A percentile compares a stretch with the other conserved stretches of the same genome.
phyloP scores from a whole-genome alignment of 2,329 filamentous ascomycete genomes.

The Penicillium capsulatum region DNA sequence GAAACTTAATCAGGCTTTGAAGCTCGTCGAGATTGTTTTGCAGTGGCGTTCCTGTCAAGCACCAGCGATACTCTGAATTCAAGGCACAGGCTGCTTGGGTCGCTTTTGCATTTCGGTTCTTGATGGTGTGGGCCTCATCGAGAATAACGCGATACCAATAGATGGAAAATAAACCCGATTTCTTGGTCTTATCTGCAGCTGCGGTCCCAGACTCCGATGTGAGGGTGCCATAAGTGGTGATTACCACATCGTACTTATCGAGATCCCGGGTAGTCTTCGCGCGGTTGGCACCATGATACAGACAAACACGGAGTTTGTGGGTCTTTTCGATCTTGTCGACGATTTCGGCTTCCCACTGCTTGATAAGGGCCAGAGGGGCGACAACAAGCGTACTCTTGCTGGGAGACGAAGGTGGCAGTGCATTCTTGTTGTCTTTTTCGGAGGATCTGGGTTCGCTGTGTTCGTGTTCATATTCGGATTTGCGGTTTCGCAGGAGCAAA shows the following conservation, averaged over 20 bases:
- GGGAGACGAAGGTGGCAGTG: slow-evolving; percentile 63
- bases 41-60: slow-evolving; percentile 92
- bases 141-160: slow-evolving; percentile 95
- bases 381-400: slow-evolving; percentile 84
- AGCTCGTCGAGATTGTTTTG: slow-evolving; percentile 97
- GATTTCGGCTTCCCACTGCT: slow-evolving; percentile 95
- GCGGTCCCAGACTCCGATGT: slow-evolving; percentile 73
- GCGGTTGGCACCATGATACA: slow-evolving; percentile 85
- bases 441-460: slow-evolving; percentile 32
- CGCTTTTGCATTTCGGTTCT: slow-evolving; percentile 93
- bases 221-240: slow-evolving; percentile 94
- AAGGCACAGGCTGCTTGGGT: slow-evolving; percentile 88
- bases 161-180: slow-evolving; percentile 81
- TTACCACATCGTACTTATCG: slow-evolving; percentile 84
- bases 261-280: slow-evolving; percentile 75
- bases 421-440: slow-evolving; percentile 44
- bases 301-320: slow-evolving; percentile 71
- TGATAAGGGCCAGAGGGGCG: slow-evolving; percentile 86
- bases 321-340: slow-evolving; percentile 69
- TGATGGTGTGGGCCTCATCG: slow-evolving; percentile 97
- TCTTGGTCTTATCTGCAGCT: slow-evolving; percentile 60
- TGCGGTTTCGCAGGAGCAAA: slow-evolving; percentile 77
- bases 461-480: slow-evolving; percentile 51
- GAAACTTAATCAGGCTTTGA: slow-evolving; percentile 86
- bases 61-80: slow-evolving; percentile 87